Conservation (phyloP, 306 rosid genomes). For the Glycyrrhiza uralensis region DNA sequence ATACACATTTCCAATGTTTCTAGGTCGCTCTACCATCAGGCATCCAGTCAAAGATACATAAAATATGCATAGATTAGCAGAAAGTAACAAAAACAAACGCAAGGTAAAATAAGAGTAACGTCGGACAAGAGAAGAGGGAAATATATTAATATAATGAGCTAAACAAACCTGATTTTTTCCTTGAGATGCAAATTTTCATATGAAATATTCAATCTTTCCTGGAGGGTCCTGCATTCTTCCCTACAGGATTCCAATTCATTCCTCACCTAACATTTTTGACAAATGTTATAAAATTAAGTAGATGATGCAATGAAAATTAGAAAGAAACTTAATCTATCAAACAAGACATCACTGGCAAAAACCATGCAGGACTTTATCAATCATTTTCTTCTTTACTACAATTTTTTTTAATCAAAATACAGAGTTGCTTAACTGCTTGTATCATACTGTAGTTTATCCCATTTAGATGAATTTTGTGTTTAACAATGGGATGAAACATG, state of each 20-base stretch:
- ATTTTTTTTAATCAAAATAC: neutral
- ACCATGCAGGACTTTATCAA: neutral
- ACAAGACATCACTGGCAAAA: neutral
- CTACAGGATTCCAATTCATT: constrained; percentile 54
- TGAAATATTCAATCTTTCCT: constrained; percentile 34
- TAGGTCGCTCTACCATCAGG: neutral
- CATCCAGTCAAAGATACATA: neutral
- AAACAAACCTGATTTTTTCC: constrained; percentile 53
- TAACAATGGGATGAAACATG: neutral
- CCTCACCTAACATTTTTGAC: constrained; percentile 48
- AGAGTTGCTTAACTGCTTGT: neutral
- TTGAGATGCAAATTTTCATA: constrained; percentile 35
- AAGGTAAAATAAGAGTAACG: neutral
- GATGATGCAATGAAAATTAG: neutral
- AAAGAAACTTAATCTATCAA: neutral
- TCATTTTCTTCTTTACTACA: neutral
- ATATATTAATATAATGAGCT: neutral
- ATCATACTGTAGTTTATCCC: neutral
- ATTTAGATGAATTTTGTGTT: neutral
- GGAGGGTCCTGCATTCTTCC: constrained; percentile 53
- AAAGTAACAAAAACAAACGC: neutral
- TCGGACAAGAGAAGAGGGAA: neutral
- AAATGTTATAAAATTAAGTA: constrained; percentile 17
- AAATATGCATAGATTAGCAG: neutral
- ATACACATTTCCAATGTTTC: neutral